Conservation (phyloP, 495 filamentous ascomycete genomes). For the Neurospora sp. region DNA sequence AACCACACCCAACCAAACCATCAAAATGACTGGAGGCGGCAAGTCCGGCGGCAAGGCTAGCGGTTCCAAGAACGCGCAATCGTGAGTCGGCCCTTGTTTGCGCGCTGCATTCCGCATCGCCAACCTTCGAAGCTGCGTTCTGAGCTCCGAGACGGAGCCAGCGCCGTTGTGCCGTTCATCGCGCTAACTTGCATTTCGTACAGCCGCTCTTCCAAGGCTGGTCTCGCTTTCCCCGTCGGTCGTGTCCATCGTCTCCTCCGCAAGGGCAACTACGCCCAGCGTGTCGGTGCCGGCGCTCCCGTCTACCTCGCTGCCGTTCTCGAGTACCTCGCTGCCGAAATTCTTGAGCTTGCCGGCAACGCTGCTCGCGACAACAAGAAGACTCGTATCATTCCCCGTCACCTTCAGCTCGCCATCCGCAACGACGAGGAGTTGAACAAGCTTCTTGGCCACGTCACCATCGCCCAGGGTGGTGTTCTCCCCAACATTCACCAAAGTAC, state of each 20-base stretch:
- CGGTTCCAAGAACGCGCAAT: conserved; percentile 94
- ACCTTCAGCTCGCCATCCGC: conserved; percentile 97
- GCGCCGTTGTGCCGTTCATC: conserved; percentile 19
- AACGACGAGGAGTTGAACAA: conserved; percentile 99
- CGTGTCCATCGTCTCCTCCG: conserved; percentile 99
- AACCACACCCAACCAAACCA: conserved; percentile 28
- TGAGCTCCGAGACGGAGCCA: neutral
- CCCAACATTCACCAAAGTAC: conserved; percentile 97
- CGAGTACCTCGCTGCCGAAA: conserved; percentile 97
- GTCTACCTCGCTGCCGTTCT: conserved; percentile 98
- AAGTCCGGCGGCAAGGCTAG: conserved; percentile 98
- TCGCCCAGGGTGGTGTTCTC: conserved; percentile 98
- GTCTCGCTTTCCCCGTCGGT: conserved; percentile 98
- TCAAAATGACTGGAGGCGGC: conserved; percentile 96
- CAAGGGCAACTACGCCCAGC: conserved; percentile 99
- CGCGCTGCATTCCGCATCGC: conserved; percentile 7
- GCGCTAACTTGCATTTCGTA: conserved; percentile 25
- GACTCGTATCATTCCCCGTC: conserved; percentile 98
- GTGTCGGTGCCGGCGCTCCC: conserved; percentile 97
- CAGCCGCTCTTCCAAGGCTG: conserved; percentile 97
- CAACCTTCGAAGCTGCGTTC: conserved; percentile 2
- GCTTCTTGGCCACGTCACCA: conserved; percentile 97
- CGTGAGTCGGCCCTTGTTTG: conserved; percentile 48
- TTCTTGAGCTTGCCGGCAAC: conserved; percentile 97
- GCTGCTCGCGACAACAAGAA: conserved; percentile 99